A percentile compares a stretch with the other conserved stretches of the same genome.
Evolutionary conservation across 192 early-diverging fungal species (phyloP).

Genomic region (Glomus cerebriforme): DNA sequence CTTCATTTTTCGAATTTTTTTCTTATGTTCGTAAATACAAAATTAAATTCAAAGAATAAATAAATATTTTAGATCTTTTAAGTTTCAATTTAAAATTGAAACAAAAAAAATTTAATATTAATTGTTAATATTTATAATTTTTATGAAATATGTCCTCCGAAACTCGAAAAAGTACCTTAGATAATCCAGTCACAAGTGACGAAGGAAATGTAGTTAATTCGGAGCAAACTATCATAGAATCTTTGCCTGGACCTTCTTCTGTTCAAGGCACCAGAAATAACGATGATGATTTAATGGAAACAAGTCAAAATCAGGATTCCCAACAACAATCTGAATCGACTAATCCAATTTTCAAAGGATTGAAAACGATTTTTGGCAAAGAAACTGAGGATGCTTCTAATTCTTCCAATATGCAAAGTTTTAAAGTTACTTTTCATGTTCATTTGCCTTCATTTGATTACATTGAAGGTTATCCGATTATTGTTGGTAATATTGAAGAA

Average conservation of each 20-base stretch:
- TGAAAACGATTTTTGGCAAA: neutral
- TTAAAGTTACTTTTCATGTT: slow-evolving; percentile 13
- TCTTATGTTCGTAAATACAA: too few species aligned
- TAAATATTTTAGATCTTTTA: too few species aligned
- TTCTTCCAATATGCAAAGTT: neutral
- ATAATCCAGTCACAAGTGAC: neutral
- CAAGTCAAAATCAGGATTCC: neutral
- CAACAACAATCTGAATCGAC: neutral
- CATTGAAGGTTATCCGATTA: neutral
- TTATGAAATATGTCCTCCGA: neutral
- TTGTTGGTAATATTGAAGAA: neutral
- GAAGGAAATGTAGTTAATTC: neutral
- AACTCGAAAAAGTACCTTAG: neutral
- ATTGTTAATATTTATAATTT: too few species aligned
- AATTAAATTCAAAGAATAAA: too few species aligned
- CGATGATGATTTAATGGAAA: neutral
- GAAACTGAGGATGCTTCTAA: neutral
- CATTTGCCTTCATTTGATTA: neutral
- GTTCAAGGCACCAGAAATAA: neutral
- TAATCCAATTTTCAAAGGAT: neutral
- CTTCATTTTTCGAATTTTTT: too few species aligned
- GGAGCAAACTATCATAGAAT: neutral
- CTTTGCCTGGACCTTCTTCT: neutral
- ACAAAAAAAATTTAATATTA: too few species aligned
- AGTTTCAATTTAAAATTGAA: too few species aligned